Conservation (phyloP, 306 rosid genomes). For the Lagenaria siceraria region DNA sequence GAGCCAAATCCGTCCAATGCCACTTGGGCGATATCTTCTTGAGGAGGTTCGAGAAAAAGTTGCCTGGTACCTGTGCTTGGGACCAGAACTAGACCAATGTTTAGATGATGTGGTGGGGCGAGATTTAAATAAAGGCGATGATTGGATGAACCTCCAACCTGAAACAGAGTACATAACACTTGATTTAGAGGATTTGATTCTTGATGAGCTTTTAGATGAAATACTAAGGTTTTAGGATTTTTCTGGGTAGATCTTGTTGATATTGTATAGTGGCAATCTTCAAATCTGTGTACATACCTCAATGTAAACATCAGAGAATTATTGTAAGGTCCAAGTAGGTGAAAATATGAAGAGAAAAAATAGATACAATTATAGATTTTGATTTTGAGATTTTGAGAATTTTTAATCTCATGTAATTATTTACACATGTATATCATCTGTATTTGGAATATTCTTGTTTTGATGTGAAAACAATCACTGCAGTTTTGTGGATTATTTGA, state of each 20-base stretch:
- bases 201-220: constrained; percentile 66
- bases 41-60: constrained; percentile 39
- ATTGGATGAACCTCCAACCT: constrained; percentile 69
- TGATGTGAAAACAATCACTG: background rate
- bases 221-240: constrained; percentile 6
- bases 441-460: background rate
- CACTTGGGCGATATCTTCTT: constrained; percentile 39
- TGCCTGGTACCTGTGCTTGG: constrained; percentile 31
- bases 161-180: constrained; percentile 55
- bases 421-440: background rate
- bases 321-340: no score
- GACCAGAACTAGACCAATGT: constrained; percentile 67
- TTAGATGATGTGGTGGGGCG: constrained; percentile 61
- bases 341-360: no score
- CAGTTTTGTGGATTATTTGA: background rate
- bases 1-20: constrained; percentile 31
- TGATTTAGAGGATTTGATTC: constrained; percentile 60
- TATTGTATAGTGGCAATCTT: background rate
- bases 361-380: background rate
- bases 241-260: background rate
- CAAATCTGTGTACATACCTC: background rate
- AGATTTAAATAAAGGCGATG: constrained; percentile 39
- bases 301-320: background rate
- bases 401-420: background rate
- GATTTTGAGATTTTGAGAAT: background rate